phyloP scores from a whole-genome alignment of 345 rosid species.

The Rhodamnia rubescens region DNA sequence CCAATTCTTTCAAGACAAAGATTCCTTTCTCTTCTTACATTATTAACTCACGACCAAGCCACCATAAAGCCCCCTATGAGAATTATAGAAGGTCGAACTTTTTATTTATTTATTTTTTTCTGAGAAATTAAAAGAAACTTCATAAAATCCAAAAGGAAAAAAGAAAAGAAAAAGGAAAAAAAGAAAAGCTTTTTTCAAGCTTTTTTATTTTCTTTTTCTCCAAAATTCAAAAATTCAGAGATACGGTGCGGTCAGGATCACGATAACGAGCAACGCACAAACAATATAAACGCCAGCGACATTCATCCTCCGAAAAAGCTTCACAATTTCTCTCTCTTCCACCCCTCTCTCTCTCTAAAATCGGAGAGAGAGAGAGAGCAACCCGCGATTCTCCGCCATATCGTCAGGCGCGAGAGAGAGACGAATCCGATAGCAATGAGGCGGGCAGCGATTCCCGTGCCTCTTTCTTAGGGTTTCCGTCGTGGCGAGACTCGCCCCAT shows the following conservation, averaged over 20 bases:
- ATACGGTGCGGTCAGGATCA: neutral
- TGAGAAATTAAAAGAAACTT: neutral
- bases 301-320: neutral
- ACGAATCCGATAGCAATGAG: neutral
- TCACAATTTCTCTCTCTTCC: neutral
- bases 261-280: neutral
- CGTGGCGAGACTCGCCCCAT: neutral
- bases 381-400: neutral
- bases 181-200: neutral
- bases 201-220: neutral
- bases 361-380: neutral
- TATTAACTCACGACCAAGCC: neutral
- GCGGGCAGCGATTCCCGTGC: neutral
- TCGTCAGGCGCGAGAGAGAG: neutral
- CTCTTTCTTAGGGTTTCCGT: neutral
- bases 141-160: neutral
- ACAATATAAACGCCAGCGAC: neutral
- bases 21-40: neutral
- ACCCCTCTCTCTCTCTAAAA: neutral
- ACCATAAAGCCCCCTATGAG: neutral
- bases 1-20: neutral
- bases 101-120: neutral
- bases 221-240: neutral
- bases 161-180: neutral
- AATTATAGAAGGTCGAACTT: neutral